These are phyloP conservation scores for Limnomonas spitsbergensis DNA, from an alignment of 139 green algal genomes.

Conservation along the genomic window DNA sequence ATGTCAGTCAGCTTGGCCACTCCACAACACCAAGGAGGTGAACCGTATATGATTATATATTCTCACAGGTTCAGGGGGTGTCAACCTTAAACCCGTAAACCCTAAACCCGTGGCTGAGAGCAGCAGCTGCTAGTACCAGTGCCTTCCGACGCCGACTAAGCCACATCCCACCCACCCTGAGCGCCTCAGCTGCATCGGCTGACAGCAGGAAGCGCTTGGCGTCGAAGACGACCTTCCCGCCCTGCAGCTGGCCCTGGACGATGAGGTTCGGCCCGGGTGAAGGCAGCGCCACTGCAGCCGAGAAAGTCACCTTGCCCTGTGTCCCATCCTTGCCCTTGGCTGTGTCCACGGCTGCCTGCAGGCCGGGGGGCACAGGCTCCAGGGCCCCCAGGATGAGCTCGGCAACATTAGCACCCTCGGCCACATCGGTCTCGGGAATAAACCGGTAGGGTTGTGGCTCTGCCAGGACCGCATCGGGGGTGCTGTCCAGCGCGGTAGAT, in stretches of 20 bases:
- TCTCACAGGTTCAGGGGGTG: too few relatives aligned
- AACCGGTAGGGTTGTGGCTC: not conserved
- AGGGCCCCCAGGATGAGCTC: conserved; percentile 1
- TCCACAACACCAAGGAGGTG: too few relatives aligned
- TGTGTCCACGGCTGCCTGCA: conserved; percentile 17
- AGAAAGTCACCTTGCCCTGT: not conserved
- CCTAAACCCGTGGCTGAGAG: too few relatives aligned
- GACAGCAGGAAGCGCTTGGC: conserved; percentile 11
- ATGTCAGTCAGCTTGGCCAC: too few relatives aligned
- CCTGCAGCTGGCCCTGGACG: not conserved
- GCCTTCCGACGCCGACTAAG: too few relatives aligned
- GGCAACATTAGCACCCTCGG: not conserved
- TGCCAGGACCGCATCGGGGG: not conserved
- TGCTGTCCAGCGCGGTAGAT: not conserved
- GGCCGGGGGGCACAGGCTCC: conserved; percentile 7
- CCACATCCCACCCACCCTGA: too few relatives aligned
- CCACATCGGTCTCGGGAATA: not conserved
- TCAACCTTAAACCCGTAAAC: too few relatives aligned
- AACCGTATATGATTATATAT: too few relatives aligned
- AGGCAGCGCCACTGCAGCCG: conserved; percentile 15
- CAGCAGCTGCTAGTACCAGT: too few relatives aligned
- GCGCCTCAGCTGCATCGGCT: not conserved
- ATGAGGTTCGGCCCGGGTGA: not conserved
- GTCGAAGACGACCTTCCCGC: not conserved
- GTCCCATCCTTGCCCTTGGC: conserved; percentile 15